Base-by-base conservation (phyloP, 768 basidiomycete genomes). In the Serendipita sp. region DNA sequence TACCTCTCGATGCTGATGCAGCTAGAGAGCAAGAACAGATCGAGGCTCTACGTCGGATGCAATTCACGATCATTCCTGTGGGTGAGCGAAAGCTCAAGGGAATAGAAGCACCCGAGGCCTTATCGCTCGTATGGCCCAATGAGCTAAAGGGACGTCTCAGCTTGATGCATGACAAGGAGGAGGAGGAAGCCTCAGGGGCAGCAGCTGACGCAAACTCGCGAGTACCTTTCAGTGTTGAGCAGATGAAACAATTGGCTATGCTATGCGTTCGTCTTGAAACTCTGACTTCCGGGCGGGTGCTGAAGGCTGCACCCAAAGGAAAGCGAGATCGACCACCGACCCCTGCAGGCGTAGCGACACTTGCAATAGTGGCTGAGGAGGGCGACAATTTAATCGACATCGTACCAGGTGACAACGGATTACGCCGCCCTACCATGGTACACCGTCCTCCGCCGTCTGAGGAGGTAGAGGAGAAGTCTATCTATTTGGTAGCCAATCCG, bases 61-160 rank as follows among this genome's bases (percentile, higher is more conserved):
- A 86, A 0, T 77, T 91, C 44, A 76, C 79, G 38, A 79, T 93
- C 64, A 79, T 85, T 36, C 78, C 80, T n/a, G 80, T 94, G 16
- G 95, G 96, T 3, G 92, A 97, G 74, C 80, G 85, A 68, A 92
- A 91, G 72, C 82, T 98, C 67, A 98, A 98, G 74, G 96, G 96
- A 10, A 78, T 98, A 62, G 95, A 98, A 74, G 79, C 89, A 0
- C 91, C 92, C 1, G 95, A 97, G 74, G 79, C 81, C 68, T 77
- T 98, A 23, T 89, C 91, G n/a, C 73, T 86, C 16, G 78, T 97
- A 51, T 98, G 91, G 73, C 91, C 95, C 0, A 77, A 73, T 30
- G 80, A 82, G 2, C 77, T 98, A 44, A 80, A 82, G 46, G 85
- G 85, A 4, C 84, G 95, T 35, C 80, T 86, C 66, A 80, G 85